Evolutionary conservation across 768 basidiomycete species (phyloP), one percentile per base, ranked within the genome.

Genomic region (Boletales sp.): DNA sequence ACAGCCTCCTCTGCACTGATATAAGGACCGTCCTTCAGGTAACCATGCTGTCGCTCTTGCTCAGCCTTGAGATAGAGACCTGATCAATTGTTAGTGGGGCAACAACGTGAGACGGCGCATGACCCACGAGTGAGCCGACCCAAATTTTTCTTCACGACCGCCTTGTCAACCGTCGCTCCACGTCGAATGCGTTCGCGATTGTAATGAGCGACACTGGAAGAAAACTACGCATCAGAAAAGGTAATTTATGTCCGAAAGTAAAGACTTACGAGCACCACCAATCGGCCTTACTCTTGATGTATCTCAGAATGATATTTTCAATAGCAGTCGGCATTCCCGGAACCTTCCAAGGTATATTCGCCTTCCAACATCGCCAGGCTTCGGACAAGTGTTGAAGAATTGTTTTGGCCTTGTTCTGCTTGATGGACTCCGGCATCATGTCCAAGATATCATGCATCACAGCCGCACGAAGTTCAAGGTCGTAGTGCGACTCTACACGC

Each of bases 391-490:
- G 97, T 68, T 99, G 97, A 65, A 99, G 65, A 57, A 99, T 98
- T 11, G 97, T 98, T 77, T 99, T 99, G n/a, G 94, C 85, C 76
- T 99, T 98, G 74, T 98, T 99, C 71, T 94, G 93, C 72, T 94
- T 94, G 76, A 98, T 94, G 2, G 90, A 93, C 69, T 98, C 97
- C 8, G 97, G 97, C 95, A 98, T 97, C 95, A 98, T 97, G 74
- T 98, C 95, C 59, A 99, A 76, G 59, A 99, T 98, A 69, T 99
- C 95, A 72, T 97, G 95, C 97, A 99, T 98, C 61, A 99, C 95
- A 41, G 97, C 94, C 0, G 97, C 97, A 47, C 97, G 86, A 39
- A 99, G 74, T 66, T 99, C 97, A 32, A 99, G 78, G 68, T 99
- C 97, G 61, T 94, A 98, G 68, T 99, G 97, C 9, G 94, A 97